Evolutionary conservation across 495 filamentous ascomycete species (phyloP).

Genomic region (Gamarada debralockiae): DNA sequence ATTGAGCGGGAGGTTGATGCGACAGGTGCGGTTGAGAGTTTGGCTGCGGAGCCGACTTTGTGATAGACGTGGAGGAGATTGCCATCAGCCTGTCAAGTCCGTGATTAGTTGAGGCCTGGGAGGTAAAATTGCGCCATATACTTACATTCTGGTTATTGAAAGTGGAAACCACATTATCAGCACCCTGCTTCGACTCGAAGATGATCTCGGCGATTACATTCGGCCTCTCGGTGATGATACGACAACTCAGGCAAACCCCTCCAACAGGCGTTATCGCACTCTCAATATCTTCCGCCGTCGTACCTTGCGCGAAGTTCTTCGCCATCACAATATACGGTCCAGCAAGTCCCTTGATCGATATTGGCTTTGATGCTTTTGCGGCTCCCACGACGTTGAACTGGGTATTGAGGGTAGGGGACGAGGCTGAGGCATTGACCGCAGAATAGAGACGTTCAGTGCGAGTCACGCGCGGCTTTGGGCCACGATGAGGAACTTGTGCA

Average conservation of each 20-base stretch:
- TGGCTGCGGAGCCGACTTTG: slow-evolving; percentile 42
- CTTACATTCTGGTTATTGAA: slow-evolving; percentile 85
- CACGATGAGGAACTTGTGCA: slow-evolving; percentile 27
- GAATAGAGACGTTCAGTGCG: slow-evolving; percentile 29
- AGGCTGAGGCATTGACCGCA: slow-evolving; percentile 29
- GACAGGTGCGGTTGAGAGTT: slow-evolving; percentile 21
- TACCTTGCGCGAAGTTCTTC: slow-evolving; percentile 88
- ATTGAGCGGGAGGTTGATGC: slow-evolving; percentile 30
- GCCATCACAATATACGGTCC: slow-evolving; percentile 81
- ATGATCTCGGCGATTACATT: slow-evolving; percentile 83
- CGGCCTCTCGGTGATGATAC: slow-evolving; percentile 63
- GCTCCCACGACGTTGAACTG: slow-evolving; percentile 28
- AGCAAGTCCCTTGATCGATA: slow-evolving; percentile 76
- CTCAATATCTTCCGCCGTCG: slow-evolving; percentile 92
- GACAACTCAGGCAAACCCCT: slow-evolving; percentile 68
- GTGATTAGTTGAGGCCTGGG: slow-evolving; percentile 20
- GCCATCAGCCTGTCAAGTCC: slow-evolving; percentile 75
- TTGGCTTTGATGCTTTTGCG: slow-evolving; percentile 36
- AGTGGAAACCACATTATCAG: slow-evolving; percentile 73
- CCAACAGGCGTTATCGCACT: slow-evolving; percentile 72
- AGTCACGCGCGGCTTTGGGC: slow-evolving; percentile 27
- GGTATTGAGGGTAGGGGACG: slow-evolving; percentile 26
- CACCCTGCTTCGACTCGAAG: slow-evolving; percentile 72
- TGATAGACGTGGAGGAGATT: slow-evolving; percentile 71
- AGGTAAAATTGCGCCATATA: background rate